These are phyloP conservation scores for Kluyveromyces wickerhamii DNA, from an alignment of 805 yeast species.

Conservation along the genomic window DNA sequence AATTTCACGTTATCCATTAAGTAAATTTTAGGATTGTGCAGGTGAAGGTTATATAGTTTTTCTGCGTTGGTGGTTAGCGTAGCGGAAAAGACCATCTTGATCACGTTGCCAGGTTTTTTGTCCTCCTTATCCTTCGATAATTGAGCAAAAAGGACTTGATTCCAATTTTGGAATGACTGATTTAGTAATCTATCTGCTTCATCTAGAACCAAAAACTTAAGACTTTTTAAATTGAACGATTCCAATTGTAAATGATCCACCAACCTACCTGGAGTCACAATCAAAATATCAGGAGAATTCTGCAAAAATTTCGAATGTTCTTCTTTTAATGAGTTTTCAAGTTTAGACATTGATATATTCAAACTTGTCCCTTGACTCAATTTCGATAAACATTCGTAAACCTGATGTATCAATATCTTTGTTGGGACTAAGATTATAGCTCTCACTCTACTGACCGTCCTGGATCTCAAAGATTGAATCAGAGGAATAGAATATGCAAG, in stretches of 20 bases:
- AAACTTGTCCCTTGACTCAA: conserved; percentile 63
- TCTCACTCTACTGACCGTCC: conserved; percentile 65
- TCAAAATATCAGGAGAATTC: conserved; percentile 56
- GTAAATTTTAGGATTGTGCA: conserved; percentile 59
- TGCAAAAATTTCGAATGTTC: conserved; percentile 46
- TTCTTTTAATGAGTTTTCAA: conserved; percentile 51
- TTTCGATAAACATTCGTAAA: conserved; percentile 50
- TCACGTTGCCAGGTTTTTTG: conserved; percentile 34
- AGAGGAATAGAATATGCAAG: conserved; percentile 82
- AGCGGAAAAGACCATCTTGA: conserved; percentile 79
- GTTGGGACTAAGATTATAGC: conserved; percentile 87
- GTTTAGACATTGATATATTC: conserved; percentile 42
- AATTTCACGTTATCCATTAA: conserved; percentile 61
- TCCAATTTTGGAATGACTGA: conserved; percentile 94
- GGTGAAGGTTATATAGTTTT: conserved; percentile 61
- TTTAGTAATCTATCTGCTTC: conserved; percentile 79
- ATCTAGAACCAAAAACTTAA: conserved; percentile 63
- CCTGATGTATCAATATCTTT: conserved; percentile 78
- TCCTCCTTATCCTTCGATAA: conserved; percentile 31
- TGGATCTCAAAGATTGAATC: conserved; percentile 51
- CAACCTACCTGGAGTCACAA: conserved; percentile 72
- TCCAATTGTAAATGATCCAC: conserved; percentile 57
- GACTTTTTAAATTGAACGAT: conserved; percentile 39
- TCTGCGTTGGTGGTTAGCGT: conserved; percentile 92
- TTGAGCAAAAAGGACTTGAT: conserved; percentile 39